Evolutionary conservation across 768 basidiomycete species (phyloP).

Genomic region (Mycena indigotica): DNA sequence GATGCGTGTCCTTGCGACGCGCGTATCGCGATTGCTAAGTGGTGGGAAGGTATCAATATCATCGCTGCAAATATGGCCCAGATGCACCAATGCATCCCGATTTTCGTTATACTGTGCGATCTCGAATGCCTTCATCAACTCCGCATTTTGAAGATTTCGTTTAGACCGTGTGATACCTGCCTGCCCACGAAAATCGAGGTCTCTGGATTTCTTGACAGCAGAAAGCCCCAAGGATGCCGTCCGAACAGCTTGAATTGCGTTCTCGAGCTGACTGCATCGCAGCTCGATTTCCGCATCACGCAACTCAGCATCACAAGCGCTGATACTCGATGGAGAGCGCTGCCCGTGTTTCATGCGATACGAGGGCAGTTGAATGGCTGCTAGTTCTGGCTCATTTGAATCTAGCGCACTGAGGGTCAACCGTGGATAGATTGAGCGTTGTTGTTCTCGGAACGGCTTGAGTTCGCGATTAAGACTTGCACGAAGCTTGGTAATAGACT

Average conservation of each 20-base stretch:
- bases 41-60: neutral
- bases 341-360: neutral
- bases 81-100: neutral
- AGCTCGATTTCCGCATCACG: neutral
- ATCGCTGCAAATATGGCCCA: conserved; percentile 1
- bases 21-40: neutral
- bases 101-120: conserved; percentile 10
- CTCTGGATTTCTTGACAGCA: neutral
- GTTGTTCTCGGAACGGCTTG: conserved; percentile 5
- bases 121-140: conserved; percentile 4
- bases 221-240: conserved; percentile 4
- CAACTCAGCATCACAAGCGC: too few species aligned
- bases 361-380: neutral
- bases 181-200: conserved; percentile 8
- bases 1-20: neutral
- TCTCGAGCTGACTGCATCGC: conserved; percentile 1
- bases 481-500: conserved; percentile 1
- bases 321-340: neutral
- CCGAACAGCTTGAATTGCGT: neutral
- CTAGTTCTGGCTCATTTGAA: conserved; percentile 6
- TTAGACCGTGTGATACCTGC: conserved; percentile 1
- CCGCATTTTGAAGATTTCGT: conserved; percentile 1
- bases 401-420: conserved; percentile 4
- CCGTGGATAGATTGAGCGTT: conserved; percentile 1
- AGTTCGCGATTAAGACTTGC: neutral